A percentile compares a stretch with the other conserved stretches of the same genome.
Evolutionary conservation across 1,284 basidiomycete species (phyloP).

Genomic region (Earliella scabrosa): DNA sequence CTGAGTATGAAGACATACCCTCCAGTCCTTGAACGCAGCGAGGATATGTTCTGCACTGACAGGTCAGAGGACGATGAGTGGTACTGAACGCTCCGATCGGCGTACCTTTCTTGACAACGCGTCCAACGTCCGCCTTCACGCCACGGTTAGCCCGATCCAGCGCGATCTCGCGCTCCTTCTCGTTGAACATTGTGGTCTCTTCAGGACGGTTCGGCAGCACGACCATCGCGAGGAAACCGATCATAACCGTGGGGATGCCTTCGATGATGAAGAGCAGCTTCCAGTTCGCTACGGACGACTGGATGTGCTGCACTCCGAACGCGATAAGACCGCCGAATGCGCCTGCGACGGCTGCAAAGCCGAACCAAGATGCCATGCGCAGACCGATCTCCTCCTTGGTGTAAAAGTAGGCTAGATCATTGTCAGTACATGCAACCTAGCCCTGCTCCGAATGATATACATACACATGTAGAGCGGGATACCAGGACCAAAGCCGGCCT

Average conservation of each 20-base stretch:
- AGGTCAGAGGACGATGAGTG: background rate
- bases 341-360: slow-evolving; percentile 78
- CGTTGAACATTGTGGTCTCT: slow-evolving; percentile 69
- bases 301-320: slow-evolving; percentile 67
- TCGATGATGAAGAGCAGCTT: slow-evolving; percentile 79
- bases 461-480: slow-evolving; percentile 77
- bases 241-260: slow-evolving; percentile 69
- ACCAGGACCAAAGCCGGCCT: slow-evolving; percentile 74
- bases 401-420: slow-evolving; percentile 68
- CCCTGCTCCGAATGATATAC: slow-evolving; percentile 22
- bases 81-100: background rate
- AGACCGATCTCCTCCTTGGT: slow-evolving; percentile 74
- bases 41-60: slow-evolving; percentile 54
- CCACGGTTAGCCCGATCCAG: slow-evolving; percentile 77
- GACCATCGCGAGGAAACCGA: slow-evolving; percentile 68
- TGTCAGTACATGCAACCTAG: background rate
- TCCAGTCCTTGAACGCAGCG: slow-evolving; percentile 75
- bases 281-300: slow-evolving; percentile 60
- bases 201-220: slow-evolving; percentile 82
- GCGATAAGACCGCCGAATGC: slow-evolving; percentile 80
- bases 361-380: slow-evolving; percentile 79
- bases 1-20: slow-evolving; percentile 45
- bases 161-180: slow-evolving; percentile 75
- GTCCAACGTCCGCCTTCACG: slow-evolving; percentile 67
- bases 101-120: slow-evolving; percentile 68